Evolutionary conservation across 352 stramenopile genomes (phyloP).

Genomic region (Thraustochytrium striatum): DNA sequence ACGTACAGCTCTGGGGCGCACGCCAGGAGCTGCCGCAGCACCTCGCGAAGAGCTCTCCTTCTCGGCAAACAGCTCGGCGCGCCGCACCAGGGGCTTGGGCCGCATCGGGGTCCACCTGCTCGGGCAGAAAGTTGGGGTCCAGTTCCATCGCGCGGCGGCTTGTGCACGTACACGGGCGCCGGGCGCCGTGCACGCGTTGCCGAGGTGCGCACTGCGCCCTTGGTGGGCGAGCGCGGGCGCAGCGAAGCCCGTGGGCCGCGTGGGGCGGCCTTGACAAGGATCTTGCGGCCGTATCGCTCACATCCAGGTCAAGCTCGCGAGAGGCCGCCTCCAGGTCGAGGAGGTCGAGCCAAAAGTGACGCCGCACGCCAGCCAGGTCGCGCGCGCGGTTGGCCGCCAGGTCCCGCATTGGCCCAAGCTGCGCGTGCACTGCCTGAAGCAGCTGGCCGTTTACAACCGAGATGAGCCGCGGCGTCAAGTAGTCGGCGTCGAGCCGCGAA

Average conservation of each 20-base stretch:
- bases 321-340: not conserved
- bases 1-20: conserved; percentile 1
- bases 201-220: not conserved
- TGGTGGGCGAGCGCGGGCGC: not conserved
- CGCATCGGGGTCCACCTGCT: not conserved
- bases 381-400: not conserved
- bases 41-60: too few species aligned
- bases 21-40: not conserved
- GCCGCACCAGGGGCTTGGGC: not conserved
- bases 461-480: not conserved
- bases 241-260: not conserved
- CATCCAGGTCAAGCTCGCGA: not conserved
- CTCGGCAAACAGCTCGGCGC: conserved; percentile 6
- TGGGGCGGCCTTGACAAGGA: not conserved
- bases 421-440: not conserved
- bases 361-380: not conserved
- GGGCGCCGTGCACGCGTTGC: not conserved
- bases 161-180: conserved; percentile 14
- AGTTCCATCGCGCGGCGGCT: not conserved
- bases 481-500: not conserved
- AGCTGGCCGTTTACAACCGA: not conserved
- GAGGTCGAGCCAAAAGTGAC: not conserved
- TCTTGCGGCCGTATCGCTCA: not conserved
- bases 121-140: not conserved
- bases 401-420: not conserved